Evolutionary conservation across 257 asterid genomes (phyloP), one percentile per base, ranked within the genome.

Genomic region (Knoxia roxburghii): DNA sequence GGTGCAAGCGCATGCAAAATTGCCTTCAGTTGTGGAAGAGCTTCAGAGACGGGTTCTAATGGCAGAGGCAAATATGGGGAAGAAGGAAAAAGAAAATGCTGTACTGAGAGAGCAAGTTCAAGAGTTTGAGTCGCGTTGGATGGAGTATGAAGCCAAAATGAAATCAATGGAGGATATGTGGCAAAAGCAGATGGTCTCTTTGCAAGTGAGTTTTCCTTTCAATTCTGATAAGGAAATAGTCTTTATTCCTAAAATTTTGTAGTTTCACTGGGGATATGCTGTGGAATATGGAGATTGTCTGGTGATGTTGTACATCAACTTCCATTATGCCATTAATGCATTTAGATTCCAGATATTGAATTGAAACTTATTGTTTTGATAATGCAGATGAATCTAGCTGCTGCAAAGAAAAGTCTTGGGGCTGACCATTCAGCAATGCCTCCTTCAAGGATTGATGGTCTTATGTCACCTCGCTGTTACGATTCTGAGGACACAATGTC

Each of bases 111-210:
- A 85, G 73, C 95, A 90, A 76, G 83, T 78, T 30, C 77, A 83
- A 54, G 87, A 85, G 58, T 71, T 81, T 33, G 89, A 84, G 78
- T 78, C 81, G 6, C 88, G 86, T 26, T 81, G 90, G 89, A 58
- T 78, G 18, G 92, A 84, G 65, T 86, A 90, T 73, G 97, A 90
- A 73, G 73, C 75, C 80, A 90, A 83, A 85, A 88, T 86, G 90
- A 86, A 81, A 78, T 85, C 91, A 56, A 87, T 88, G 96, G 99
- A 92, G 83, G 93, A 85, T 60, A 83, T 81, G 73, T 90, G 97
- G 96, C 96, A 90, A 79, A 90, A 83, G 76, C 92, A 94, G 85
- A 88, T 82, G 78, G 65, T 78, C 67, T 82, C 95, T 40, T 84
- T 94, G 84, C 96, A 93, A 72, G 96, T 90, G 80, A 93, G 92